These are phyloP conservation scores for Clausena lansium DNA, from an alignment of 345 rosid genomes.

Conservation along the genomic window DNA sequence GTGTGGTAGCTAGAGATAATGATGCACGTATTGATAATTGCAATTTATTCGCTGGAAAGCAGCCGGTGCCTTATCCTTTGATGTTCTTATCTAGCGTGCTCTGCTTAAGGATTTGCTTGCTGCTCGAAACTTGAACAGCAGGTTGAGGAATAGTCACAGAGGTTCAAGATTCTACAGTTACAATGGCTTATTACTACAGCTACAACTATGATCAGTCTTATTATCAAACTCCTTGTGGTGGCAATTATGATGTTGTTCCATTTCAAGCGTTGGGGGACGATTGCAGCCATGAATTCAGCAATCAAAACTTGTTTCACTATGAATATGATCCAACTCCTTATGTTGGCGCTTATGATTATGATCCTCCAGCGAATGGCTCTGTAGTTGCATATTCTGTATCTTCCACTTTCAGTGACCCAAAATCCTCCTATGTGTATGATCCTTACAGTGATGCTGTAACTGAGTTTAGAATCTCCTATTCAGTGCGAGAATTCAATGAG, in stretches of 20 bases:
- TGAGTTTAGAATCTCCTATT: constrained; percentile 37
- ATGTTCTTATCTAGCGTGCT: background rate
- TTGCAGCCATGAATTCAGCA: constrained; percentile 11
- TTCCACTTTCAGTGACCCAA: constrained; percentile 38
- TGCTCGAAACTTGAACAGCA: background rate
- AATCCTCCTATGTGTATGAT: constrained; percentile 28
- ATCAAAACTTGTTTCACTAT: background rate
- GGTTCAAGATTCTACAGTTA: background rate
- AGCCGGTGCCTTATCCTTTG: background rate
- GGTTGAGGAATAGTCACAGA: background rate
- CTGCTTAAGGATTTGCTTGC: background rate
- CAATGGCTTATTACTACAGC: constrained; percentile 27
- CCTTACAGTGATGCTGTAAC: constrained; percentile 28
- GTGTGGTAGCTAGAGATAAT: constrained; percentile 1
- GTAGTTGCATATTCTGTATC: constrained; percentile 45
- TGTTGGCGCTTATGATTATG: constrained; percentile 17
- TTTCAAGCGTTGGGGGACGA: constrained; percentile 1
- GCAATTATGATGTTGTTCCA: constrained; percentile 6
- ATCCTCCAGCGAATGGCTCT: constrained; percentile 15
- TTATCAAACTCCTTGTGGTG: constrained; percentile 1
- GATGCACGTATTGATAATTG: background rate
- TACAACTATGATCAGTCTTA: constrained; percentile 8
- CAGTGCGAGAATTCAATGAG: constrained; percentile 46
- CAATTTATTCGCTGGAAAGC: background rate
- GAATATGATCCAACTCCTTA: constrained; percentile 11